These are phyloP conservation scores for Paecilomyces sp. DNA, from an alignment of 2,329 filamentous ascomycete genomes.

Conservation along the genomic window DNA sequence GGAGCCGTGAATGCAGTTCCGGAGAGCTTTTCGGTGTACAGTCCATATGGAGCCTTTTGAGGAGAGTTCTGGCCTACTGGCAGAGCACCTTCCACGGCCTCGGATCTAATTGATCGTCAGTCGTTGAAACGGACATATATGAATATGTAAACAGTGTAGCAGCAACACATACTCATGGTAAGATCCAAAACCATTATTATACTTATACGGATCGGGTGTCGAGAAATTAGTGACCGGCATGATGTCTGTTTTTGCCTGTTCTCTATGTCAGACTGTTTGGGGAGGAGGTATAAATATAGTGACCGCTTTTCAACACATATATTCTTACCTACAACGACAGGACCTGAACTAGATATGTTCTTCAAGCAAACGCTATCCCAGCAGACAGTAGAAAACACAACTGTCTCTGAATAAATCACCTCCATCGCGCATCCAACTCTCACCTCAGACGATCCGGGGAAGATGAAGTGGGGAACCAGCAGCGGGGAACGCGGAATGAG, in stretches of 20 bases:
- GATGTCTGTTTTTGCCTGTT: conserved; percentile 6
- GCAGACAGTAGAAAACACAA: not conserved
- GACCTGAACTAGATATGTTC: not conserved
- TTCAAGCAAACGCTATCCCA: not conserved
- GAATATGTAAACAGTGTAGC: not conserved
- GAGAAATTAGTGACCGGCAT: conserved; percentile 62
- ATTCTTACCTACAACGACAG: not conserved
- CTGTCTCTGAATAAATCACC: not conserved
- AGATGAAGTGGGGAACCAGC: not conserved
- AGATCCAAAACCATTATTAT: conserved; percentile 70
- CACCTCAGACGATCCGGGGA: not conserved
- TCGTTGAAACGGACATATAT: not conserved
- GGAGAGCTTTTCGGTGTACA: conserved; percentile 75
- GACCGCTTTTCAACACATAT: not conserved
- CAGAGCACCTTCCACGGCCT: conserved; percentile 67
- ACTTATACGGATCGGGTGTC: conserved; percentile 62
- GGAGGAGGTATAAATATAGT: no score
- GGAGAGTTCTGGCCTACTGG: conserved; percentile 74
- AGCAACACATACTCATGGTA: conserved; percentile 62
- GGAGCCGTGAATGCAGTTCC: conserved; percentile 67
- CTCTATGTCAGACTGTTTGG: not conserved
- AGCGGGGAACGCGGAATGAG: not conserved
- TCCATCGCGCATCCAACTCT: not conserved
- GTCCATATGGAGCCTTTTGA: conserved; percentile 68
- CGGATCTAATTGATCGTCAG: conserved; percentile 47